Conservation (phyloP, 2,329 filamentous ascomycete species). For the Colletotrichum eleusines region DNA sequence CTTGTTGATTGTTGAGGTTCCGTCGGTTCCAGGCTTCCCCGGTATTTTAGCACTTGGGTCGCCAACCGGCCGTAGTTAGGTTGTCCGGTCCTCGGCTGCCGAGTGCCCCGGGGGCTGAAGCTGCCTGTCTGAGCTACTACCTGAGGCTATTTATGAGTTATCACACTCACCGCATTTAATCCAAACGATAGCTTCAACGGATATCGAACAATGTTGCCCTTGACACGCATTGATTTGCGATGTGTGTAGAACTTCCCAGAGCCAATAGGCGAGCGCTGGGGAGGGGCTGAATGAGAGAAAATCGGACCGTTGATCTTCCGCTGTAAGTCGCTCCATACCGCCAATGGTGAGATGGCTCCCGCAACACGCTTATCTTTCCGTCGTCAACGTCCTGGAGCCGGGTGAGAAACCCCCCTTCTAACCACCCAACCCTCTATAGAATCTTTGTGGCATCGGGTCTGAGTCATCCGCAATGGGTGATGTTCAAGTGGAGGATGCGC, state of each 20-base stretch:
- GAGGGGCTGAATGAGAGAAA: conserved; percentile 11
- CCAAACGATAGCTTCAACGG: background rate
- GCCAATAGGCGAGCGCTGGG: background rate
- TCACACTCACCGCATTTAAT: no score
- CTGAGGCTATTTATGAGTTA: background rate
- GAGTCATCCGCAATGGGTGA: conserved; percentile 55
- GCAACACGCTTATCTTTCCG: conserved; percentile 1
- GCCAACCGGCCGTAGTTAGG: background rate
- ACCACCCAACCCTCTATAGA: background rate
- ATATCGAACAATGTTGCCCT: background rate
- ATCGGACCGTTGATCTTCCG: conserved; percentile 40
- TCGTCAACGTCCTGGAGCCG: background rate
- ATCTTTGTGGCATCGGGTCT: background rate
- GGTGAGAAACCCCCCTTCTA: background rate
- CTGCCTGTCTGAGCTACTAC: background rate
- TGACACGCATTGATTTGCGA: background rate
- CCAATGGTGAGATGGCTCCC: conserved; percentile 15
- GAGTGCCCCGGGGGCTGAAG: background rate
- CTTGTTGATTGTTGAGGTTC: background rate
- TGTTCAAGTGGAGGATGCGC: conserved; percentile 54
- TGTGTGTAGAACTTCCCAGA: background rate
- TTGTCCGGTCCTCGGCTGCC: background rate
- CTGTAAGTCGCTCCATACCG: conserved; percentile 24
- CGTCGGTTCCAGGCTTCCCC: background rate
- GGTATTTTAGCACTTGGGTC: background rate